Evolutionary conservation across 1,284 basidiomycete species (phyloP), one percentile per base, ranked within the genome.

Genomic region (Phylloboletellus chloephorus): DNA sequence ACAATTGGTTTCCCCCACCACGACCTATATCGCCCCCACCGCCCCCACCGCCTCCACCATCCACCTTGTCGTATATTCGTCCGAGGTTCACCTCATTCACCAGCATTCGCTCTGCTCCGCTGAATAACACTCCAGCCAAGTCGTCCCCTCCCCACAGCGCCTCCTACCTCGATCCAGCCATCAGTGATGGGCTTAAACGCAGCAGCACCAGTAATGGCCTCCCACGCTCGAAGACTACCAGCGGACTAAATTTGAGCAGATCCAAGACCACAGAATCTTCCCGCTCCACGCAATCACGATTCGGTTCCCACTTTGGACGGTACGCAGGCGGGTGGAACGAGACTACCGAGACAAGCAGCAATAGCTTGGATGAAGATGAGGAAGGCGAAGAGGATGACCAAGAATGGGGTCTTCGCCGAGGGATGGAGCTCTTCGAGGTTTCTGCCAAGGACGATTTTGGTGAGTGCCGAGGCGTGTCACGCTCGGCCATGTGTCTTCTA

Each of bases 341-440:
- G 40, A 63, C 70, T 15, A 66, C 65, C 10, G 79, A 82, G 47
- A 73, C 73, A 30, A 77, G 75, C 53, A 80, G 76, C 55, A 79
- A 76, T 47, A 81, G 78, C 56, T 67, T 80, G 28, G 72, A 75
- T 31, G 82, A 86, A 56, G 79, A 79, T 30, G 79, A 82, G 19
- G 81, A 76, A 41, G 67, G 64, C 10, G 66, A 65, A 7, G 69
- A 73, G n/a, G 76, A 81, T 34, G 74, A 74, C 36, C 66, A 69
- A 31, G 80, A 88, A 52, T 88, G 83, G 82, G 85, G 85, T 7
- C 69, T 87, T 28, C 77, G 73, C 56, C 83, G 82, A 54, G 83
- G 78, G 43, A 88, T 89, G 80, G 80, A 85, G 54, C 70, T 90
- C 12, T 87, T 86, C 50, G 88, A 92, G 58, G 87, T 90, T 20